phyloP scores from a whole-genome alignment of 495 filamentous ascomycete genomes.

The Thozetella sp. region DNA sequence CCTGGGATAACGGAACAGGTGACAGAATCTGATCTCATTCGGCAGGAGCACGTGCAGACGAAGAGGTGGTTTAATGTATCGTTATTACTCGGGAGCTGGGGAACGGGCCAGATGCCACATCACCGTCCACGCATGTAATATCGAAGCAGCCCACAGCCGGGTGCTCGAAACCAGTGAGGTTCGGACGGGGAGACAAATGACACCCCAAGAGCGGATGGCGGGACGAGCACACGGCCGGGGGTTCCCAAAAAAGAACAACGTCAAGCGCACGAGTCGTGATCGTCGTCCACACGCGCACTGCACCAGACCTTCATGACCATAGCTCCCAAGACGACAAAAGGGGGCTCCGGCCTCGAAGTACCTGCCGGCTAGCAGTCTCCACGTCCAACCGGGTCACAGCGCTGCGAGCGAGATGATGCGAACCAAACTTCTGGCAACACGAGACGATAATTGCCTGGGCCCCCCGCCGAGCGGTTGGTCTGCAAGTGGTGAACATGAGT shows the following conservation, averaged over 20 bases:
- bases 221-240: conserved; percentile 1
- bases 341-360: no score
- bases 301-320: no score
- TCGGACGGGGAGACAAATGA: conserved; percentile 1
- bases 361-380: neutral
- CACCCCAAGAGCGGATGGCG: neutral
- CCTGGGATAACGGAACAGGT: neutral
- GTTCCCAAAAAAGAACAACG: conserved; percentile 1
- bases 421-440: neutral
- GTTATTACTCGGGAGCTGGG: conserved; percentile 23
- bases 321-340: no score
- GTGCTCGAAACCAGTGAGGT: neutral
- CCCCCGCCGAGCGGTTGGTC: neutral
- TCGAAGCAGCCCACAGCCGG: neutral
- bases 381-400: neutral
- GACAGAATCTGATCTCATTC: conserved; percentile 24
- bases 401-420: neutral
- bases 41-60: conserved; percentile 24
- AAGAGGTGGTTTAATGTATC: conserved; percentile 26
- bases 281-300: neutral
- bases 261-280: neutral
- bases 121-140: neutral
- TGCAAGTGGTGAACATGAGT: neutral
- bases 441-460: neutral
- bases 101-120: conserved; percentile 11